Conservation (phyloP, 208 protist genomes). For the Trypanosomatidae sp. region DNA sequence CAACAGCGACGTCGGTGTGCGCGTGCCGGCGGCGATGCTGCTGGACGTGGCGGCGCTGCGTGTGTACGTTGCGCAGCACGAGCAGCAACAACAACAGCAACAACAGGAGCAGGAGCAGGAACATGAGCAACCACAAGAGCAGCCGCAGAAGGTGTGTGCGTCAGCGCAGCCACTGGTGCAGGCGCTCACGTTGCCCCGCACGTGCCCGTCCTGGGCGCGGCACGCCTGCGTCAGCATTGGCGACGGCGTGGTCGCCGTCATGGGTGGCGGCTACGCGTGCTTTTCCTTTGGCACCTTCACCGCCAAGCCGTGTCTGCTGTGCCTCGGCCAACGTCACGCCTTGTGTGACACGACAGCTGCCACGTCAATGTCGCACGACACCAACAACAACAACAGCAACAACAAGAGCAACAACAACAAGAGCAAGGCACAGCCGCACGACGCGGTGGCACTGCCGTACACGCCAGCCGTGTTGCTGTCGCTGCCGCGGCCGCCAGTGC, state of each 20-base stretch:
- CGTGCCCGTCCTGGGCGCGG: constrained; percentile 40
- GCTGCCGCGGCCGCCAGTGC: constrained; percentile 16
- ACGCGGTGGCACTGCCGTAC: neutral
- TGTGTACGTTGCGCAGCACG: too few species aligned
- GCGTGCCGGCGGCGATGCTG: too few species aligned
- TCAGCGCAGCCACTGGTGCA: too few species aligned
- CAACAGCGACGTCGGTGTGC: too few species aligned
- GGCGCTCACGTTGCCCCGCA: too few species aligned
- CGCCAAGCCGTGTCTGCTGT: constrained; percentile 34
- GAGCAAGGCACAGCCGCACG: neutral
- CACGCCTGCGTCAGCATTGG: constrained; percentile 49
- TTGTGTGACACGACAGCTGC: neutral
- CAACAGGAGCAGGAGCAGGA: neutral
- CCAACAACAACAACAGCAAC: neutral
- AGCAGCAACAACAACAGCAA: too few species aligned
- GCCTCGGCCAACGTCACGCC: constrained; percentile 12
- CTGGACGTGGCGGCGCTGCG: too few species aligned
- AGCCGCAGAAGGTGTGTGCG: too few species aligned
- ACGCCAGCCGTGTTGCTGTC: constrained; percentile 6
- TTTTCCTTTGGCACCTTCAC: constrained; percentile 85
- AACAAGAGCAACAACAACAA: neutral
- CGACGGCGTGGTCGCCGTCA: constrained; percentile 35
- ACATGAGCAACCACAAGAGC: neutral
- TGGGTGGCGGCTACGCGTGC: constrained; percentile 80
- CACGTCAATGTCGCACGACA: neutral